Evolutionary conservation across 2,329 filamentous ascomycete species (phyloP).

Genomic region (Beauveria bassiana): DNA sequence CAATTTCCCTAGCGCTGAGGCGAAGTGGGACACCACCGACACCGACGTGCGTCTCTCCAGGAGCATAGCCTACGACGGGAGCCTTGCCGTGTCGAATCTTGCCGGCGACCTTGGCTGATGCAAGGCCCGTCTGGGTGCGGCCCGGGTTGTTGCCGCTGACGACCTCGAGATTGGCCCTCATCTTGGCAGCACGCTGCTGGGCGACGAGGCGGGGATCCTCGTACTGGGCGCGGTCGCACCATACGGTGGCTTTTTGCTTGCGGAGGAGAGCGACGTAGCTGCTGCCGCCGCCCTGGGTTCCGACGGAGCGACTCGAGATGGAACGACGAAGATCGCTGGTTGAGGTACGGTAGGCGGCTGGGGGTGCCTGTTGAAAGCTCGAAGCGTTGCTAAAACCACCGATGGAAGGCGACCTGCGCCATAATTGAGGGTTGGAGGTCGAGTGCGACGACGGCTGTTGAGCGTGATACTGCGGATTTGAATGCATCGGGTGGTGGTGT

Average conservation of each 20-base stretch:
- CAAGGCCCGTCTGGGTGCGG: conserved; percentile 56
- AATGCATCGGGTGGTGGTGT: conserved; percentile 8
- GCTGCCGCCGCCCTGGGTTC: conserved; percentile 32
- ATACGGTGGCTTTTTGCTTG: conserved; percentile 95
- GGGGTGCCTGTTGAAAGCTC: conserved; percentile 55
- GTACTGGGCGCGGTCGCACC: conserved; percentile 90
- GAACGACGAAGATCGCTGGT: conserved; percentile 62
- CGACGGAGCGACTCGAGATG: conserved; percentile 68
- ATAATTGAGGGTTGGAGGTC: conserved; percentile 28
- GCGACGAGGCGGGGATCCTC: conserved; percentile 81
- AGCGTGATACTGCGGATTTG: conserved; percentile 18
- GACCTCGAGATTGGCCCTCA: conserved; percentile 77
- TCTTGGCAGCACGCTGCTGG: conserved; percentile 79
- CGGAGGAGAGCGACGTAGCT: conserved; percentile 94
- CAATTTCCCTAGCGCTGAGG: conserved; percentile 90
- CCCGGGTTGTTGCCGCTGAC: conserved; percentile 47
- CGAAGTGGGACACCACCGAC: conserved; percentile 80
- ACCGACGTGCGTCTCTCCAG: conserved; percentile 65
- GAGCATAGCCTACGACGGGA: conserved; percentile 69
- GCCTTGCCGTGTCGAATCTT: conserved; percentile 86
- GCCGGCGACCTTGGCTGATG: conserved; percentile 59
- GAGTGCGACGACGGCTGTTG: conserved; percentile 27
- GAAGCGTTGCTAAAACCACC: conserved; percentile 63
- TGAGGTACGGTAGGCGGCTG: conserved; percentile 48
- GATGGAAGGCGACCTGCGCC: conserved; percentile 55